Percentiles rank a stretch among this genome's conserved stretches.
These are phyloP conservation scores for Penicillium fuscoglaucum DNA, from an alignment of 2,329 filamentous ascomycete species.

Conservation along the genomic window DNA sequence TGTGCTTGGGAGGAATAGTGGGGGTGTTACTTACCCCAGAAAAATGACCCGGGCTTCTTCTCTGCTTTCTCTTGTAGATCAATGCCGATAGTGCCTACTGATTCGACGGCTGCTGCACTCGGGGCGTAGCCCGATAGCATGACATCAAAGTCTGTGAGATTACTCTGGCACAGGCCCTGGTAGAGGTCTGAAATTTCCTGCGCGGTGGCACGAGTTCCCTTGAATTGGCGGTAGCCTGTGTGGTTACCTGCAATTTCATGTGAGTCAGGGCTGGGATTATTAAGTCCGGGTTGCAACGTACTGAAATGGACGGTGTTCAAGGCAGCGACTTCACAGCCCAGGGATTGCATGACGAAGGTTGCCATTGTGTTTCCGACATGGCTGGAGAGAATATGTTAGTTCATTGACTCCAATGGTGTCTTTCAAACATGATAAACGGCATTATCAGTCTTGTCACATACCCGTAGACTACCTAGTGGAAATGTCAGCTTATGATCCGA, in stretches of 20 bases:
- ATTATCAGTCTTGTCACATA: slow-evolving; percentile 20
- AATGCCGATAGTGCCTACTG: slow-evolving; percentile 78
- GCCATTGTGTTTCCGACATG: slow-evolving; percentile 99
- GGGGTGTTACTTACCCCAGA: slow-evolving; percentile 64
- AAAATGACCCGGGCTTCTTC: slow-evolving; percentile 72
- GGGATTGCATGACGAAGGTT: slow-evolving; percentile 86
- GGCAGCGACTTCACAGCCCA: slow-evolving; percentile 90
- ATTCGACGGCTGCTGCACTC: slow-evolving; percentile 77
- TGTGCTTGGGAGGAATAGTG: neutral
- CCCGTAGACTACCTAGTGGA: slow-evolving; percentile 38
- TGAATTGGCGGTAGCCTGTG: slow-evolving; percentile 86
- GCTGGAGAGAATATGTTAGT: slow-evolving; percentile 50
- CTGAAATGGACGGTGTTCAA: slow-evolving; percentile 98
- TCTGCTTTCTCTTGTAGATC: slow-evolving; percentile 70
- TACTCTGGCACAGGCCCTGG: slow-evolving; percentile 76
- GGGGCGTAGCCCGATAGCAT: slow-evolving; percentile 95
- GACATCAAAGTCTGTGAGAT: slow-evolving; percentile 87
- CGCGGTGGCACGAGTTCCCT: slow-evolving; percentile 77
- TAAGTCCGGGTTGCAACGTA: slow-evolving; percentile 48
- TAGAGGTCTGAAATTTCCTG: slow-evolving; percentile 83
- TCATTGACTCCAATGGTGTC: slow-evolving; percentile 4
- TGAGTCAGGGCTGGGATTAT: neutral
- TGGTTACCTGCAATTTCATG: slow-evolving; percentile 71
- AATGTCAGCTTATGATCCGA: slow-evolving; percentile 11
- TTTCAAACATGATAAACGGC: slow-evolving; percentile 10